phyloP scores from a whole-genome alignment of 2,329 filamentous ascomycete species.

The Sporothrix dimorphospora region DNA sequence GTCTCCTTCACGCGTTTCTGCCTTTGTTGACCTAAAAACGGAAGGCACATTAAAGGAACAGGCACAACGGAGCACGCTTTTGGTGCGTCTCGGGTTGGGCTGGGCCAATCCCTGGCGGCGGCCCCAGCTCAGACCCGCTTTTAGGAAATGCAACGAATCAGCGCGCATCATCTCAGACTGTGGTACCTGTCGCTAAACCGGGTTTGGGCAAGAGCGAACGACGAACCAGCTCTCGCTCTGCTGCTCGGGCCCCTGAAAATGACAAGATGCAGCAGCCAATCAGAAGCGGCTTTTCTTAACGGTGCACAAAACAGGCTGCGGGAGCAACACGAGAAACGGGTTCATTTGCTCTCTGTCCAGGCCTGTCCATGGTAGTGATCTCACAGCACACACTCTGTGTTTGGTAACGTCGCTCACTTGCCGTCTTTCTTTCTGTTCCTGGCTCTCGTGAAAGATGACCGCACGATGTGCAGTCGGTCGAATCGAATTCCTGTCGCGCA shows the following conservation, averaged over 20 bases:
- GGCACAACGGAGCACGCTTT: no score
- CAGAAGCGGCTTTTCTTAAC: not conserved
- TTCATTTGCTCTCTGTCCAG: not conserved
- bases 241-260: slow-evolving; percentile 10
- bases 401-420: slow-evolving; percentile 6
- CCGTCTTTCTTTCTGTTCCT: not conserved
- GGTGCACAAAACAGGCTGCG: not conserved
- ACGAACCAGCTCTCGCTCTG: not conserved
- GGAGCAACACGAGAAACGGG: not conserved
- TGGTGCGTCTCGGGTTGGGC: slow-evolving; percentile 20
- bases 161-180: not conserved
- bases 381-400: not conserved
- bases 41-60: slow-evolving; percentile 10
- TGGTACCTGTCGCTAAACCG: slow-evolving; percentile 33
- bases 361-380: not conserved
- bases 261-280: slow-evolving; percentile 21
- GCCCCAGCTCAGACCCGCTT: not conserved
- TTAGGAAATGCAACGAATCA: not conserved
- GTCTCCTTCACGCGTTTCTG: slow-evolving; percentile 16
- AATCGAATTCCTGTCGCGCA: slow-evolving; percentile 15
- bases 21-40: slow-evolving; percentile 8
- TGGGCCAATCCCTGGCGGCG: slow-evolving; percentile 16
- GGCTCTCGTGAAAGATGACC: slow-evolving; percentile 9
- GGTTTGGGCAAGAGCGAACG: slow-evolving; percentile 24
- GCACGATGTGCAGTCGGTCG: slow-evolving; percentile 10